Percentiles rank a stretch among this genome's conserved stretches.
Evolutionary conservation across 176 grass and related monocot genomes (phyloP).

Genomic region (Aegilops speltoides): DNA sequence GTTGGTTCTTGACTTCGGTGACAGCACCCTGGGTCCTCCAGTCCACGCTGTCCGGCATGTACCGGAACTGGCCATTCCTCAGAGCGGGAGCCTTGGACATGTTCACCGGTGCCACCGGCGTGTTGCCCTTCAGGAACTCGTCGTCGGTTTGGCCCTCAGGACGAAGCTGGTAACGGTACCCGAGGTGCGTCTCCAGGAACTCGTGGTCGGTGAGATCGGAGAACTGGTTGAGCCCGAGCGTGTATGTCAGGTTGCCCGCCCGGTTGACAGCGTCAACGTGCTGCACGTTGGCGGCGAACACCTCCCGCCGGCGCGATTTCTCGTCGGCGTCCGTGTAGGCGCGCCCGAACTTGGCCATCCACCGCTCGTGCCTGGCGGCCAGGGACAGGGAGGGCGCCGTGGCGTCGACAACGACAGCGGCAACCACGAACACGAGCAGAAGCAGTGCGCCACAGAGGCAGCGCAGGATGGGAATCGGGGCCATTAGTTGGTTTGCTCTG

Average conservation of each 20-base stretch:
- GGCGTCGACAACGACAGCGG: background rate
- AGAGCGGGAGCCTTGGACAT: background rate
- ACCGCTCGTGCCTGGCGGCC: conserved; percentile 35
- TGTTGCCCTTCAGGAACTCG: background rate
- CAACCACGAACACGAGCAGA: background rate
- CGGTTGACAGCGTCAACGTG: conserved; percentile 44
- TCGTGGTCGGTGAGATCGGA: conserved; percentile 47
- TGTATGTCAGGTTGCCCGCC: conserved; percentile 33
- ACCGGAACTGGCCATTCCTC: background rate
- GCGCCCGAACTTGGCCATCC: conserved; percentile 47
- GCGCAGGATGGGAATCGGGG: background rate
- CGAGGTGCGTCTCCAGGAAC: conserved; percentile 26
- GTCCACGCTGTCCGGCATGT: conserved; percentile 28
- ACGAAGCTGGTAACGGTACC: background rate
- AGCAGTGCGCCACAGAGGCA: background rate
- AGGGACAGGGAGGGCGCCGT: background rate
- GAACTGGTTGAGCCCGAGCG: conserved; percentile 46
- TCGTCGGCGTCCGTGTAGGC: conserved; percentile 39
- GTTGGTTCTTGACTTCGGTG: conserved; percentile 47
- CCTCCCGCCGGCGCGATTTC: conserved; percentile 29
- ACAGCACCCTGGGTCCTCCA: conserved; percentile 44
- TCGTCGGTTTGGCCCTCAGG: background rate
- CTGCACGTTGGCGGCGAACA: conserved; percentile 37
- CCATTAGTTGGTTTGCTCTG: background rate
- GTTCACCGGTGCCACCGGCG: background rate